Conservation (phyloP, 1,284 basidiomycete species). For the Cutaneotrichosporon sp. region DNA sequence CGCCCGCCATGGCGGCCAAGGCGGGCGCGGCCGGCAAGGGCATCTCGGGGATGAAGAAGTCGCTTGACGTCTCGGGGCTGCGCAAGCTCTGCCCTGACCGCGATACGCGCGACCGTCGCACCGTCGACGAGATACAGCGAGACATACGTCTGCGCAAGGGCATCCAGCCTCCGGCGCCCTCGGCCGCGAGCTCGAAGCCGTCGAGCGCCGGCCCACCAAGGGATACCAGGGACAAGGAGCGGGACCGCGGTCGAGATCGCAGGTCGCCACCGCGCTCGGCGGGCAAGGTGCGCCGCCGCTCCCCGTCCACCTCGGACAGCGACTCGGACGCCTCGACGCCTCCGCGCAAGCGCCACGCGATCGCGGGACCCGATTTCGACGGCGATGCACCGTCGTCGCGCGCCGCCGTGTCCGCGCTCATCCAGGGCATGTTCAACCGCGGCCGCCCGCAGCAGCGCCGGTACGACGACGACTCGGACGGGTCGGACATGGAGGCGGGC, state of each 20-base stretch:
- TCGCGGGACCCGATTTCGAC: constrained; percentile 1
- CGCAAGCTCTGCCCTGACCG: constrained; percentile 43
- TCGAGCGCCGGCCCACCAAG: neutral
- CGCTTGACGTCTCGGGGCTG: constrained; percentile 26
- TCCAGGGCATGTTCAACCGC: constrained; percentile 24
- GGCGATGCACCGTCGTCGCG: constrained; percentile 17
- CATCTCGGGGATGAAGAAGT: constrained; percentile 25
- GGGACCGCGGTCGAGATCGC: constrained; percentile 12
- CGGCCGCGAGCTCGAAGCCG: constrained; percentile 1
- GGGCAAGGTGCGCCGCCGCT: constrained; percentile 10
- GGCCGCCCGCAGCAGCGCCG: constrained; percentile 20
- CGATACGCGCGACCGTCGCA: constrained; percentile 39
- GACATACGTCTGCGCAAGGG: constrained; percentile 34
- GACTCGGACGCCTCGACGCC: constrained; percentile 15
- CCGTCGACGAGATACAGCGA: constrained; percentile 44
- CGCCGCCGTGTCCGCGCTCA: constrained; percentile 21
- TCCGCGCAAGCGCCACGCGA: constrained; percentile 17
- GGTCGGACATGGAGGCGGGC: constrained; percentile 50
- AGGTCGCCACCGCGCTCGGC: neutral
- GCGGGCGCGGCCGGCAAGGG: constrained; percentile 3
- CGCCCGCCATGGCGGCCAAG: neutral
- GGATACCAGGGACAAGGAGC: neutral
- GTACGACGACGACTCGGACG: constrained; percentile 29
- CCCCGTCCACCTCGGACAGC: constrained; percentile 14
- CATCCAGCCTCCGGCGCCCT: neutral